phyloP scores from a whole-genome alignment of 2,329 filamentous ascomycete species.

The Alternaria alternata region DNA sequence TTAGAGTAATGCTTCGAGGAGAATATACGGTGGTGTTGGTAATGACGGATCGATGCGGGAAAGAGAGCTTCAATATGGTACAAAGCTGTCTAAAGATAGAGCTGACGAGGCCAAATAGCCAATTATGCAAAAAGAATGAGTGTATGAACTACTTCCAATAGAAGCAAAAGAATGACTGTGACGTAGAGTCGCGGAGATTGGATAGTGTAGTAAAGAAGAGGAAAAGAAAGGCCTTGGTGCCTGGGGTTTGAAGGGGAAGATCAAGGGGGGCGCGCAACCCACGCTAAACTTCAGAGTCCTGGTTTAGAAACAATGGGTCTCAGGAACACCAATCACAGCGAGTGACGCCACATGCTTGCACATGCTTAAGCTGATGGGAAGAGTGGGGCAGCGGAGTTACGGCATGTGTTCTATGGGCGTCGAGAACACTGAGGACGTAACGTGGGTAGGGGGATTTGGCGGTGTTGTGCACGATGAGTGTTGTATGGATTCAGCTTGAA shows the following conservation, averaged over 20 bases:
- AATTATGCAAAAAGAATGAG: constrained; percentile 17
- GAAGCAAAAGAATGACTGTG: constrained; percentile 36
- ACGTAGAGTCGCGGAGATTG: constrained; percentile 23
- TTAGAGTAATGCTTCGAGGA: constrained; percentile 9
- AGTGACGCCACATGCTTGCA: constrained; percentile 6
- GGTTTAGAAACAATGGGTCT: constrained; percentile 12
- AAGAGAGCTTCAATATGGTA: not conserved
- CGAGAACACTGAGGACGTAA: constrained; percentile 3
- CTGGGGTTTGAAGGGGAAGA: constrained; percentile 25
- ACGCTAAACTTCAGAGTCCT: constrained; percentile 14
- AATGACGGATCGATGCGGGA: not conserved
- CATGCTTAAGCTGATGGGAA: constrained; percentile 6
- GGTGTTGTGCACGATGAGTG: not conserved
- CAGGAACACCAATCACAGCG: constrained; percentile 30
- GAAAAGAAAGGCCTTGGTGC: constrained; percentile 13
- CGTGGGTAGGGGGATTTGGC: not conserved
- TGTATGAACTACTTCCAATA: constrained; percentile 20
- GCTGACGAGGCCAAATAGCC: not conserved
- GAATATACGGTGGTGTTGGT: not conserved
- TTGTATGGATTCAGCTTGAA: not conserved
- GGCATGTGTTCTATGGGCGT: constrained; percentile 1
- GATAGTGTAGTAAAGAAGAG: constrained; percentile 17
- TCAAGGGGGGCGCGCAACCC: constrained; percentile 23
- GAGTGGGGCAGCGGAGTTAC: constrained; percentile 23
- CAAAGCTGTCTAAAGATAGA: not conserved